These are phyloP conservation scores for Yarrowia sp. DNA, from an alignment of 805 yeast species.

Conservation along the genomic window DNA sequence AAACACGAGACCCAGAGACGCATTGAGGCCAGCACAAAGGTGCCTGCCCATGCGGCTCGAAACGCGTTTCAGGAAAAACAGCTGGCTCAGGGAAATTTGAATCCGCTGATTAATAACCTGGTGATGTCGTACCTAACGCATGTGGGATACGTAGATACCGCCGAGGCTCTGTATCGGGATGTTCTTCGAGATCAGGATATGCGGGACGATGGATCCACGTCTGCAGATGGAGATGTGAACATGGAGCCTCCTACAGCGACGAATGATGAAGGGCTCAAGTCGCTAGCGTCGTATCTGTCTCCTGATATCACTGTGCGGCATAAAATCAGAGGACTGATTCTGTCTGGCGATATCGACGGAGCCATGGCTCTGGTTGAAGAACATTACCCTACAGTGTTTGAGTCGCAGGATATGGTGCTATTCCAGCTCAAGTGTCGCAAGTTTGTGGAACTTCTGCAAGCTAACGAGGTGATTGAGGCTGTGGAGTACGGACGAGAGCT, in stretches of 20 bases:
- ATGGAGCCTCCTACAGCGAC: slow-evolving; percentile 41
- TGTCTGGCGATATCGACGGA: slow-evolving; percentile 56
- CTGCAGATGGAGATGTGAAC: slow-evolving; percentile 39
- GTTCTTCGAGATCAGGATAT: slow-evolving; percentile 48
- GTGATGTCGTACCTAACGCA: slow-evolving; percentile 62
- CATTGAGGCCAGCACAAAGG: slow-evolving; percentile 39
- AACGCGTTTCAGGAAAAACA: slow-evolving; percentile 38
- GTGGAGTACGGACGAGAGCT: slow-evolving; percentile 54
- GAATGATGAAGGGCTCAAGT: slow-evolving; percentile 45
- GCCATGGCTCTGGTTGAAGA: slow-evolving; percentile 53
- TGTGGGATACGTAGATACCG: slow-evolving; percentile 63
- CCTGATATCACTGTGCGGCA: slow-evolving; percentile 55
- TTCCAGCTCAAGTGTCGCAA: slow-evolving; percentile 57
- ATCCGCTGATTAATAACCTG: slow-evolving; percentile 49
- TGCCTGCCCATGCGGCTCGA: slow-evolving; percentile 41
- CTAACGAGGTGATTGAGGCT: slow-evolving; percentile 49
- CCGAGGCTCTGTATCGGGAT: slow-evolving; percentile 60
- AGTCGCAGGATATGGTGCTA: slow-evolving; percentile 48
- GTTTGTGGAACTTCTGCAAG: slow-evolving; percentile 53
- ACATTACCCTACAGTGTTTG: slow-evolving; percentile 54
- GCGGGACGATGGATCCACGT: slow-evolving; percentile 37
- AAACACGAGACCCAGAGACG: slow-evolving; percentile 50
- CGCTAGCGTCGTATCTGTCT: slow-evolving; percentile 50
- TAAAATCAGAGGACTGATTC: slow-evolving; percentile 54
- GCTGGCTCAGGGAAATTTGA: slow-evolving; percentile 36